These are phyloP conservation scores for Naganishia vaughanmartiniae DNA, from an alignment of 768 basidiomycete genomes.

Conservation along the genomic window DNA sequence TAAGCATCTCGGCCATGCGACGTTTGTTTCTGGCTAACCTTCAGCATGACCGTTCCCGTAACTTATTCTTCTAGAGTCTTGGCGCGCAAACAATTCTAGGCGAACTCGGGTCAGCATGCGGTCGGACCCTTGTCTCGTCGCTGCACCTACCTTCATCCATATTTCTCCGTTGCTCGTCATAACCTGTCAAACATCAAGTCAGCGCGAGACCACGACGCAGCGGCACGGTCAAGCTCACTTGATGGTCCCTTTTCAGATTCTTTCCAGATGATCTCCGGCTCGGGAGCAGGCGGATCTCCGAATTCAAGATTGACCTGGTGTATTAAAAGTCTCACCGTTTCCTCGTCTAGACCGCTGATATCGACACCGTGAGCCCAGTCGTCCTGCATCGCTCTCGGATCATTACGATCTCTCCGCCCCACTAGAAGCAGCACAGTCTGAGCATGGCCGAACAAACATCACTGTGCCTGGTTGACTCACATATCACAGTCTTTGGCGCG, in stretches of 20 bases:
- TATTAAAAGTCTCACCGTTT: conserved; percentile 17
- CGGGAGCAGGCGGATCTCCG: conserved; percentile 17
- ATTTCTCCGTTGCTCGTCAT: conserved; percentile 11
- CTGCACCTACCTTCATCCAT: conserved; percentile 12
- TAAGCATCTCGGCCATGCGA: background rate
- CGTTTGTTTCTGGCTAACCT: background rate
- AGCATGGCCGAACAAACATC: too few relatives aligned
- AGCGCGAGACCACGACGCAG: background rate
- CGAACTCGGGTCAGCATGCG: background rate
- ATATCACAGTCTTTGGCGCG: background rate
- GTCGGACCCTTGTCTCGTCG: background rate
- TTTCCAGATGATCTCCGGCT: conserved; percentile 12
- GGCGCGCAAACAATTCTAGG: background rate
- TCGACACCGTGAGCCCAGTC: conserved; percentile 27
- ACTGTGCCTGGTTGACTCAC: background rate
- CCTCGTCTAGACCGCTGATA: conserved; percentile 19
- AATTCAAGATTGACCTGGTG: conserved; percentile 26
- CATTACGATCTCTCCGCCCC: conserved; percentile 16
- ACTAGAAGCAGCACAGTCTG: background rate
- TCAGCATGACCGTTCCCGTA: conserved; percentile 10
- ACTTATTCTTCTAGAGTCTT: conserved; percentile 6
- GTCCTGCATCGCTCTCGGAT: conserved; percentile 20
- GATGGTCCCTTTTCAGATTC: conserved; percentile 7
- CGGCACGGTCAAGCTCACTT: background rate
- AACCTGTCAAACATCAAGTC: background rate